phyloP scores from a whole-genome alignment of 805 yeast genomes.

The Sugiyamaella chiloensis region DNA sequence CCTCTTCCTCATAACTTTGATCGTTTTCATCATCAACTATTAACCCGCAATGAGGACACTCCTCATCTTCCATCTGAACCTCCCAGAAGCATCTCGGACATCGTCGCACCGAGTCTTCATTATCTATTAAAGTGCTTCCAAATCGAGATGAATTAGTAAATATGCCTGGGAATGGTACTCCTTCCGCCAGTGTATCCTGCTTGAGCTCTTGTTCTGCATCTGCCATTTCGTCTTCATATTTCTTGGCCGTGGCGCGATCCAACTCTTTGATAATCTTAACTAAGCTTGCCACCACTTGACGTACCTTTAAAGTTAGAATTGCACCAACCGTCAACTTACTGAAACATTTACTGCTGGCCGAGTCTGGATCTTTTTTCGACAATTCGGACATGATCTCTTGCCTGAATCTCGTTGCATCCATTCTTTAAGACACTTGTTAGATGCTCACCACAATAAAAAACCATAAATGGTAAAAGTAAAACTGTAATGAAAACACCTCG shows the following conservation, averaged over 20 bases:
- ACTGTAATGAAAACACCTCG: no score
- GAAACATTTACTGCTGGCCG: constrained; percentile 17
- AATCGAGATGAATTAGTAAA: constrained; percentile 37
- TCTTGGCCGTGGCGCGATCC: constrained; percentile 3
- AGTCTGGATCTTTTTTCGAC: constrained; percentile 18
- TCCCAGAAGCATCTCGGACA: constrained; percentile 73
- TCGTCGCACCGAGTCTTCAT: constrained; percentile 62
- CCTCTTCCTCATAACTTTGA: constrained; percentile 49
- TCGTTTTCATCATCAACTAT: constrained; percentile 10
- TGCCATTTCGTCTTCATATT: constrained; percentile 6
- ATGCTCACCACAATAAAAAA: no score
- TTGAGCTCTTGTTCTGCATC: constrained; percentile 12
- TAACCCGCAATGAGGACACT: constrained; percentile 55
- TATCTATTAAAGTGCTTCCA: constrained; percentile 46
- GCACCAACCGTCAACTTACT: background rate
- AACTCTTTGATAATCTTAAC: constrained; percentile 4
- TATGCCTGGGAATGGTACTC: constrained; percentile 15
- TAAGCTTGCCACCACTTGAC: constrained; percentile 12
- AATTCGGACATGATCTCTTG: constrained; percentile 24
- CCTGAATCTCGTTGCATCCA: constrained; percentile 28
- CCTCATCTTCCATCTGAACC: constrained; percentile 56
- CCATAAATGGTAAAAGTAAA: no score
- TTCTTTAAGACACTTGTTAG: constrained; percentile 28
- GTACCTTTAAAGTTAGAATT: background rate
- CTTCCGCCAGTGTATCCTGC: constrained; percentile 33